Evolutionary conservation across 139 green algal genomes (phyloP), one percentile per base, ranked within the genome.

Genomic region (Ulvella scutata): DNA sequence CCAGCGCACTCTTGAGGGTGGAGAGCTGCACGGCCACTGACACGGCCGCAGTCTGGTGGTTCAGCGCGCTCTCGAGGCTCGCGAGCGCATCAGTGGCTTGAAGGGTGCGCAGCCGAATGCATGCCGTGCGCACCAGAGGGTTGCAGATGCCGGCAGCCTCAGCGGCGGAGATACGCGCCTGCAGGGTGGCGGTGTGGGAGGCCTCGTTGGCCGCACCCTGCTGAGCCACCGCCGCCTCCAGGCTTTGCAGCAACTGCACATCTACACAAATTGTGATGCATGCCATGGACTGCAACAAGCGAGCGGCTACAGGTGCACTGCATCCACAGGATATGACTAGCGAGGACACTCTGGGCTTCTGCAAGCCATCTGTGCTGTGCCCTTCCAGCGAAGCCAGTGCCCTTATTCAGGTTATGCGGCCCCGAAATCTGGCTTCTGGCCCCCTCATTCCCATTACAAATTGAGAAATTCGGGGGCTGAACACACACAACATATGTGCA

Each of bases 211-310:
- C 82, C 1, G 73, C 20, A 28, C 72, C 39, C 61, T 43, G 37
- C 61, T 76, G 43, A 31, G 43, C 43, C 61, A 90, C 62, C 17
- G 82, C 86, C 3, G 81, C 73, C 61, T 94, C 89, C 43, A 94
- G 73, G 37, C 76, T 81, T 62, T 91, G 85, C 86, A 92, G 85
- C 28, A 94, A 75, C 83, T 94, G 51, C 51, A 67, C 51, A 23
- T 6, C 51, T n/a, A n/a, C n/a, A n/a, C n/a, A n/a, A n/a, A n/a
- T n/a, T n/a, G n/a, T n/a, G n/a, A n/a, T n/a, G n/a, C n/a, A n/a
- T n/a, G n/a, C n/a, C n/a, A n/a, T n/a, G n/a, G n/a, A n/a, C n/a
- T n/a, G n/a, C n/a, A n/a, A n/a, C n/a, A n/a, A n/a, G n/a, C n/a
- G n/a, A n/a, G n/a, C n/a, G n/a, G n/a, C n/a, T n/a, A n/a, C n/a